Base-by-base conservation (phyloP, 768 basidiomycete species). In the Auriscalpium orientale region DNA sequence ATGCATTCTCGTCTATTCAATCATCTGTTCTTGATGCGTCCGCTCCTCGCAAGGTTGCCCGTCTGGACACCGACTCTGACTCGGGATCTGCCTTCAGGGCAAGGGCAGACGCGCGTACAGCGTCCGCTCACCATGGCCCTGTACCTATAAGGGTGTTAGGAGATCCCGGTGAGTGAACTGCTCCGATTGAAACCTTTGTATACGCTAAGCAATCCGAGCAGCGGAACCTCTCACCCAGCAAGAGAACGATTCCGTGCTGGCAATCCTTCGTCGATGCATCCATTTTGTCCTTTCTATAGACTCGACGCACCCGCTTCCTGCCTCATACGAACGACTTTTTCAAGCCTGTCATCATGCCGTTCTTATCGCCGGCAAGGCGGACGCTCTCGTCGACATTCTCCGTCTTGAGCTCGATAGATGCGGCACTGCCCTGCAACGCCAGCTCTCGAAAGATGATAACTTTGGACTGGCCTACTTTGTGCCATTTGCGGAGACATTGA, bases 31-130 rank as follows among this genome's bases (percentile, higher is more conserved):
- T 70, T 49, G 73, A 74, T 54, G 61, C 73, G 67, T 80, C 80
- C 70, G 81, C 78, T 72, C 79, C 80, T 60, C 79, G 77, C 70
- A 89, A 90, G 75, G 80, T 80, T 56, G 77, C 84, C 58, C 83
- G 85, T 59, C 72, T 85, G 70, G 79, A 78, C 59, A 72, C 73
- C 63, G 83, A 86, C 75, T 81, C 79, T 70, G 85, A 88, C 72
- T 78, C 83, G 63, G 79, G 79, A 61, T 81, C 83, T 68, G 80
- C 83, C 62, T 82, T 76, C 69, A 81, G 87, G 62, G 63, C 72
- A 61, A 65, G 68, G 64, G 48, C 64, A 62, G 37, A 36, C 48
- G 37, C 44, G 35, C 45, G 38, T 56, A 60, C 43, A 56, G 50
- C 28, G 28, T 7, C 28, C 4, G 4, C 28, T 28, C 28, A 28